Percentiles rank a stretch among this genome's conserved stretches.
phyloP scores from a whole-genome alignment of 768 basidiomycete species.

The Pleurotus platypus region DNA sequence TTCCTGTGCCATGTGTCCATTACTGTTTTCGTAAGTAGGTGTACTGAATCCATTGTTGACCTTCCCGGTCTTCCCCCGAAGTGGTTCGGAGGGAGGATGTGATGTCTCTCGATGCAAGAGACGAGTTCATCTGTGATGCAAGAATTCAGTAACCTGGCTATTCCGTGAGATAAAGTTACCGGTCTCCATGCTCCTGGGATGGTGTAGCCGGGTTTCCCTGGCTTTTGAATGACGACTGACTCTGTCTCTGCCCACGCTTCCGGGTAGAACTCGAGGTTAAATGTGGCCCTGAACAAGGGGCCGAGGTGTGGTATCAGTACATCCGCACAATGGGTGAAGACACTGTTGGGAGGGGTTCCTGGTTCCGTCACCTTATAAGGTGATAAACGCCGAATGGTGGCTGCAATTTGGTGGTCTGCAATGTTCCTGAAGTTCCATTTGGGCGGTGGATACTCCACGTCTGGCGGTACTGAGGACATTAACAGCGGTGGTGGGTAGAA shows the following conservation, averaged over 20 bases:
- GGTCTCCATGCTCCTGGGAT: too few relatives aligned
- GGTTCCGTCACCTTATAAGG: slow-evolving; percentile 25
- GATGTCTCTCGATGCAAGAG: too few relatives aligned
- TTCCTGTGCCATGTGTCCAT: slow-evolving; percentile 18
- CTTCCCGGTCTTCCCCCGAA: slow-evolving; percentile 4
- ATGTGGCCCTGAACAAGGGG: too few relatives aligned
- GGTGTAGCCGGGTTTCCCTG: too few relatives aligned
- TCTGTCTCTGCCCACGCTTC: too few relatives aligned
- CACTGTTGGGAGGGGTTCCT: slow-evolving; percentile 16
- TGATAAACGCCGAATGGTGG: slow-evolving; percentile 14
- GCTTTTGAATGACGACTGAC: too few relatives aligned
- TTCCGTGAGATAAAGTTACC: too few relatives aligned
- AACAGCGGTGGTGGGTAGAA: slow-evolving; percentile 14
- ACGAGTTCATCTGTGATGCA: too few relatives aligned
- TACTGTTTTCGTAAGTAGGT: slow-evolving; percentile 16
- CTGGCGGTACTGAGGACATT: slow-evolving; percentile 1
- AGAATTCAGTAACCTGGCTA: too few relatives aligned
- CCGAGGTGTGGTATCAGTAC: slow-evolving; percentile 11
- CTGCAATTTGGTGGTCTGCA: slow-evolving; percentile 5
- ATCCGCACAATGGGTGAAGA: slow-evolving; percentile 13
- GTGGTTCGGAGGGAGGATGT: too few relatives aligned
- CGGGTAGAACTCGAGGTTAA: too few relatives aligned
- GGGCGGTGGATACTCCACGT: slow-evolving; percentile 10
- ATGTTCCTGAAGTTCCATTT: neutral
- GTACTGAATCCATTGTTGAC: slow-evolving; percentile 23